These are phyloP conservation scores for Pisolithus microcarpus DNA, from an alignment of 768 basidiomycete species.

Conservation along the genomic window DNA sequence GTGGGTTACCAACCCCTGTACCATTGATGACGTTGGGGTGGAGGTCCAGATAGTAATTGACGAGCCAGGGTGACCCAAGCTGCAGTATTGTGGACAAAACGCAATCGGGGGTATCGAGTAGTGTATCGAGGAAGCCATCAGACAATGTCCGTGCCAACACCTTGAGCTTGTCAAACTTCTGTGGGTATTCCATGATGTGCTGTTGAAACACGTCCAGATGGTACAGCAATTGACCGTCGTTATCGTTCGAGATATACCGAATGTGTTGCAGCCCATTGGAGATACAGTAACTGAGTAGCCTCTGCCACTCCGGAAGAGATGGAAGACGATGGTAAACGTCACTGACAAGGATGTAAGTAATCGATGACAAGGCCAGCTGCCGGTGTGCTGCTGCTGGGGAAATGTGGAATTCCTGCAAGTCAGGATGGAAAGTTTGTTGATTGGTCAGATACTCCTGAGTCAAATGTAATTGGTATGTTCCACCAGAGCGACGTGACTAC, in stretches of 20 bases:
- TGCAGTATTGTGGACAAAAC: neutral
- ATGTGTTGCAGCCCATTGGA: neutral
- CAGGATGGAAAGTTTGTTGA: neutral
- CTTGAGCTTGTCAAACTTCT: neutral
- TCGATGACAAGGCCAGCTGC: neutral
- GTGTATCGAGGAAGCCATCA: neutral
- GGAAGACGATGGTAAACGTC: neutral
- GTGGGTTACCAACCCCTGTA: neutral
- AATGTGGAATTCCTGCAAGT: conserved; percentile 1
- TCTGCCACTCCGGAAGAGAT: neutral
- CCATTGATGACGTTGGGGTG: neutral
- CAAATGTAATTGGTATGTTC: neutral
- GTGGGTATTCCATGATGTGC: neutral
- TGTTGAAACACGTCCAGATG: neutral
- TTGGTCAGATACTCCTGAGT: conserved; percentile 11
- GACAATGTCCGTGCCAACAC: neutral
- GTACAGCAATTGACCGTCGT: neutral
- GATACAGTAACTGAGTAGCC: neutral
- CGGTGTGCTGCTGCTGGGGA: neutral
- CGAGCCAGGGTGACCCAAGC: neutral
- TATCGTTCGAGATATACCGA: neutral
- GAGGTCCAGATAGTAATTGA: neutral
- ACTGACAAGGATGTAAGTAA: neutral
- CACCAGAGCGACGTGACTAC: neutral
- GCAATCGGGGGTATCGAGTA: neutral